A percentile compares a stretch with the other conserved stretches of the same genome.
phyloP scores from a whole-genome alignment of 2,329 filamentous ascomycete genomes.

The Metarhizium humberi region DNA sequence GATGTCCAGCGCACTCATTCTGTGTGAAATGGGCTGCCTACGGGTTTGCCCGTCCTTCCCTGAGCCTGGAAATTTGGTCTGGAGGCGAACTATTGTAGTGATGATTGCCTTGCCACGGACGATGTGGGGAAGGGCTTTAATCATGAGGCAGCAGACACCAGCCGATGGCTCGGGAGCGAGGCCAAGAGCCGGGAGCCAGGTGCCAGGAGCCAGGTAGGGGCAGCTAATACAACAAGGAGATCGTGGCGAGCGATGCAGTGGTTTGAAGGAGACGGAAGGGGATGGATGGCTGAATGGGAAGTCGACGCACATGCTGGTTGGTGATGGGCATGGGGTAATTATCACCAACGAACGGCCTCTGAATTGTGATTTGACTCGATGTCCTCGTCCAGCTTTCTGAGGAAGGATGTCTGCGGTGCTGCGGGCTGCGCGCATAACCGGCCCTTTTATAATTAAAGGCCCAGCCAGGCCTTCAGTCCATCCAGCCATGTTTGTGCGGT shows the following conservation, averaged over 20 bases:
- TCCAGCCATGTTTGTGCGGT: no score
- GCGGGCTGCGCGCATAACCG: no score
- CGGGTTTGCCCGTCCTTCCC: not conserved
- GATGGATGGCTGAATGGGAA: not conserved
- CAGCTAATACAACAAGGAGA: not conserved
- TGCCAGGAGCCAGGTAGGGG: no score
- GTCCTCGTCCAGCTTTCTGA: no score
- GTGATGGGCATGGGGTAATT: not conserved
- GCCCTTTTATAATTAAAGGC: no score
- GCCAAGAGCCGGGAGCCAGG: no score
- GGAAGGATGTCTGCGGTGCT: no score
- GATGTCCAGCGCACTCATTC: not conserved
- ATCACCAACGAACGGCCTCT: not conserved
- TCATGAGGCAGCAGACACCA: not conserved
- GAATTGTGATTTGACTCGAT: not conserved
- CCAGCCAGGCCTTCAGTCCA: no score
- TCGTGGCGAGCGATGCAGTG: not conserved
- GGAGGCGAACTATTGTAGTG: not conserved
- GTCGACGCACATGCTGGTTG: not conserved
- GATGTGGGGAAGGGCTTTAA: not conserved
- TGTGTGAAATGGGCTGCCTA: not conserved
- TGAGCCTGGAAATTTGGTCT: not conserved
- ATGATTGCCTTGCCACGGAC: not conserved
- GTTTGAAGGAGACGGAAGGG: not conserved
- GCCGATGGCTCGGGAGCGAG: no score